Evolutionary conservation across 768 basidiomycete species (phyloP), one percentile per base, ranked within the genome.

Genomic region (Lactarius deliciosus): DNA sequence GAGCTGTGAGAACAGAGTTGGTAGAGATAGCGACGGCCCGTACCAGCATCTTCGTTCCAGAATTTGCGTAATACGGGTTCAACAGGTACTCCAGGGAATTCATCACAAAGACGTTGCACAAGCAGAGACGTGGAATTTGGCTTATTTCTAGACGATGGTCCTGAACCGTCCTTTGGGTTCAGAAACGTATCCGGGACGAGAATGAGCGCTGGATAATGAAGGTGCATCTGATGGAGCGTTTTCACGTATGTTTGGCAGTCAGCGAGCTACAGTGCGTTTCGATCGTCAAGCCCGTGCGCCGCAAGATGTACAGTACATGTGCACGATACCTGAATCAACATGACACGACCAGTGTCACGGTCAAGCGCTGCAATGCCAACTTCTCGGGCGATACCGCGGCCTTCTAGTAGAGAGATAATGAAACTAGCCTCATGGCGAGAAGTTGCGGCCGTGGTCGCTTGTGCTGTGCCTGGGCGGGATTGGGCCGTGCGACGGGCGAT

Each of bases 161-260:
- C 70, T 1, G 81, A 78, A 9, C 77, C 76, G 71, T 88, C 89
- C n/a, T 81, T 74, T 0, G 82, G 72, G 18, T 88, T 85, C 41
- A 92, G 72, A 73, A 89, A 92, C 0, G 90, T 94, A 73, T 95
- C 92, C 2, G 93, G 93, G 25, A 96, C 85, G 20, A 96, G 80
- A 43, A 96, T 81, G 28, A 88, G 78, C 13, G 76, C 80, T 0
- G 94, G 94, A 5, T 77, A 79, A 70, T 94, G 89, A 11, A 92
- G 75, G 71, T 91, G 87, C 85, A 94, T 86, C 68, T 94, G 92
- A 72, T 94, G 91, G 22, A 94, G 76, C 0, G 92, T 91, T 75
- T 94, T 94, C 66, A 93, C 88, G 69, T 94, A 96, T 16, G 94
- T 94, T 64, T 91, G 87, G 65, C 89, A 89, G 73, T 97, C 95